Evolutionary conservation across 139 green algal genomes (phyloP), one percentile per base, ranked within the genome.

Genomic region (Chlamydomonas sphaeroides): DNA sequence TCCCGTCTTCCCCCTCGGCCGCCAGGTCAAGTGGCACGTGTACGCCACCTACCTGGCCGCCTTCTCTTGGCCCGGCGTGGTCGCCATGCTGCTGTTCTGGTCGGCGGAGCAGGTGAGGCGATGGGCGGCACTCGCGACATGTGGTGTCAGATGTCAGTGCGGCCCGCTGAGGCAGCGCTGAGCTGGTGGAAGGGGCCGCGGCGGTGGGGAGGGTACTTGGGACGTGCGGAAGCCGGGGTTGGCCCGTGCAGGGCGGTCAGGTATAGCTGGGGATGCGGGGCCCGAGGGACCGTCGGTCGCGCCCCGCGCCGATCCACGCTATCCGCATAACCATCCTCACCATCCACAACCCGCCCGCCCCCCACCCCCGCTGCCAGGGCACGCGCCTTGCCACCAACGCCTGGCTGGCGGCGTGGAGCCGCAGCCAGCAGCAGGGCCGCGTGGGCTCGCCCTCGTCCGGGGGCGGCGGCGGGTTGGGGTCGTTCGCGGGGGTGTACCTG

Each of bases 331-430:
- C 48, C 48, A 56, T 56, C 11, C 11, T 23, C 17, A 17, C 48
- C 17, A 56, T 56, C 14, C 48, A 11, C 17, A 11, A 56, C 53
- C 21, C 53, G 17, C 53, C 53, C 20, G 53, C 5, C 63, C 63
- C 35, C 35, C 2, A 33, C 63, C 35, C 33, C 63, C 63, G 7
- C 5, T n/a, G 6, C 1, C 56, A 79, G 71, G 71, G 71, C 51
- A 79, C 71, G 2, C 71, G 71, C 21, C 51, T 79, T 26, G 71
- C 51, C 36, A 80, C 73, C 73, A 80, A 80, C 59, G 59, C 73
- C 28, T 80, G 73, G 73, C 73, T 80, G 59, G 73, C 73, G 23
- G 21, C 28, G 39, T 80, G 73, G 73, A 70, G 57, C 73, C 73
- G 71, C 35, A 53, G 7, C 71, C 25, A 38, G 35, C 18, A 42